Base-by-base conservation (phyloP, 2,329 filamentous ascomycete genomes). In the Boeremia exigua region DNA sequence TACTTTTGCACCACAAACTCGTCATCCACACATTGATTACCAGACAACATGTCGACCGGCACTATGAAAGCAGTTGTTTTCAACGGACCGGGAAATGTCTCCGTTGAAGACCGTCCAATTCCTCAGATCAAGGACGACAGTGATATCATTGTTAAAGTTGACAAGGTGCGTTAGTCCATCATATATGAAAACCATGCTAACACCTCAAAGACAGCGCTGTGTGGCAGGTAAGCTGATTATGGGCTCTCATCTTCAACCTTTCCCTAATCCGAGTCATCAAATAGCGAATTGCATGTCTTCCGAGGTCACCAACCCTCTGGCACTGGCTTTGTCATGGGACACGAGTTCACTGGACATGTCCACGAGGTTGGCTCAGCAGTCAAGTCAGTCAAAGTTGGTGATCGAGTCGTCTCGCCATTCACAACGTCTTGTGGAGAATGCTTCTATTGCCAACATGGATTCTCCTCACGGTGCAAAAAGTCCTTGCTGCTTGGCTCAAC, bases 11-110 rank as follows among this genome's bases (percentile, higher is more conserved):
- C 7, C 12, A 10, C 43, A 29, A 32, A 1, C 27, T n/a, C 17
- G 23, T 15, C 34, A 15, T n/a, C 2, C 6, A n/a, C 11, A 4
- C 3, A 17, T 23, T 8, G 12, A 25, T 8, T 6, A n/a, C 8
- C 23, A 27, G 8, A 14, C 46, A 62, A n/a, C 30, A 66, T 70
- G 66, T 38, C 60, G 6, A 59, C 63, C 39, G 60, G 61, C 23
- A 70, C 84, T 0, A 96, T 97, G 93, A 90, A 90, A 75, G 92
- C 92, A 28, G 91, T 97, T 28, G 85, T 96, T 50, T 96, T 96
- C 78, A 88, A 94, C 59, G 91, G 89, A 2, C 88, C 90, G 4
- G 82, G 84, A 68, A 86, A 90, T 69, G 83, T 96, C 50, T 88
- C 84, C 0, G 77, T 97, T 51, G 89, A 96, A 77, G 86, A 95